Evolutionary conservation across 495 filamentous ascomycete species (phyloP), one percentile per base, ranked within the genome.

Genomic region (Penicillium waksmanii): DNA sequence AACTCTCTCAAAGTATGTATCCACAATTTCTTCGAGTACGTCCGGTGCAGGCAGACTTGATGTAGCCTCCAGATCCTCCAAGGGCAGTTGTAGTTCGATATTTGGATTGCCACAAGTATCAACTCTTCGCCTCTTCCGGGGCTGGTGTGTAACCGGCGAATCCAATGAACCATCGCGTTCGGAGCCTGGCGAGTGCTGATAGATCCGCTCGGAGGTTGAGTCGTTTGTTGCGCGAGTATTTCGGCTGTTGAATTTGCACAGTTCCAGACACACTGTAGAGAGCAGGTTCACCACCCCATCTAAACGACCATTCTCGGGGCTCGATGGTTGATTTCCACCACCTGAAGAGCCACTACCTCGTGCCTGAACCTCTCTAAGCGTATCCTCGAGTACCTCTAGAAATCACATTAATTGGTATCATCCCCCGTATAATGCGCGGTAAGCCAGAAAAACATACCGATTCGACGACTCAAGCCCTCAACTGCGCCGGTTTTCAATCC

Each of bases 1-100:
- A 8, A 73, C 58, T 2, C 62, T 55, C 6, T 56, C 54, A 52
- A 76, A 77, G 57, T 73, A 72, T 9, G 59, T 53, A 48, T 70
- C 62, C 9, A 75, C 60, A n/a, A 66, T 63, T 50, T 62, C 61
- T 31, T 72, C 63, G 4, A 75, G 52, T 2, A 74, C 42, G 8
- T 62, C 48, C 9, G 61, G 42, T 10, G 69, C 57, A 4, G 69
- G 71, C 5, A 72, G 56, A n/a, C 46, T 56, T 18, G 53, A 55
- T 3, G 58, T 27, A 9, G 46, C 25, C 21, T 56, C 53, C 1
- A 61, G 46, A 40, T 61, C 35, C 12, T 61, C 58, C 6, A 56
- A 27, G 3, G 57, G 51, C 36, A 34, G 8, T 23, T 46, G 35
- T 23, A 55, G 35, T 13, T 25, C 36, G 15, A 55, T 55, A 21